Base-by-base conservation (phyloP, 1,139 yeast genomes). In the Blastobotrys apis region DNA sequence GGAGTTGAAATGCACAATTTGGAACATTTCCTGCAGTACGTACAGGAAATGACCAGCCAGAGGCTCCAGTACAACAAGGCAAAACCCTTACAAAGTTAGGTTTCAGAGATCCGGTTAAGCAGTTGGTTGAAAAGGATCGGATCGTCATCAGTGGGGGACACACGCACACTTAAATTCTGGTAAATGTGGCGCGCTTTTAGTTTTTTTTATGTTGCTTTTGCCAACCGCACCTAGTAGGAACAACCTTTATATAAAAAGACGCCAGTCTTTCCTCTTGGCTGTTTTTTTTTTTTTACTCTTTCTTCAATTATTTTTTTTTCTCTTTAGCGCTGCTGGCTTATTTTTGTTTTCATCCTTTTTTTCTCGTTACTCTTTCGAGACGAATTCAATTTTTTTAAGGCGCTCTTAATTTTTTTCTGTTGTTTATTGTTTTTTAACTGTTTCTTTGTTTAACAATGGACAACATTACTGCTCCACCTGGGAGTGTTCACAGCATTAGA, bases 11-110 rank as follows among this genome's bases (percentile, higher is more conserved):
- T 67, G 63, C 63, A 60, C 22, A 61, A 65, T 13, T 55, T 64
- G 12, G 67, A 60, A 37, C 71, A 67, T 52, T 50, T 67, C 37
- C 64, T 63, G n/a, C 61, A 59, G 44, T 67, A 66, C 50, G 70
- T 67, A 17, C 53, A 58, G 20, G 66, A 67, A 45, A 67, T 69
- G 69, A 63, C 65, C 38, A 44, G 41, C 25, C 53, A 47, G 36
- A 48, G 59, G 19, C 39, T 47, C 13, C 34, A 21, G 3, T 38
- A 38, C 16, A 36, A 38, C 9, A 21, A 35, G 12, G 6, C 3
- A 6, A 23, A 35, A 33, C 6, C 16, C n/a, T n/a, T n/a, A n/a
- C n/a, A n/a, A n/a, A n/a, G n/a, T n/a, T n/a, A n/a, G n/a, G n/a
- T n/a, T n/a, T n/a, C n/a, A n/a, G n/a, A n/a, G n/a, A n/a, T n/a